Conservation (phyloP, 2,329 filamentous ascomycete genomes). For the Fusarium neocosmosporiellum region DNA sequence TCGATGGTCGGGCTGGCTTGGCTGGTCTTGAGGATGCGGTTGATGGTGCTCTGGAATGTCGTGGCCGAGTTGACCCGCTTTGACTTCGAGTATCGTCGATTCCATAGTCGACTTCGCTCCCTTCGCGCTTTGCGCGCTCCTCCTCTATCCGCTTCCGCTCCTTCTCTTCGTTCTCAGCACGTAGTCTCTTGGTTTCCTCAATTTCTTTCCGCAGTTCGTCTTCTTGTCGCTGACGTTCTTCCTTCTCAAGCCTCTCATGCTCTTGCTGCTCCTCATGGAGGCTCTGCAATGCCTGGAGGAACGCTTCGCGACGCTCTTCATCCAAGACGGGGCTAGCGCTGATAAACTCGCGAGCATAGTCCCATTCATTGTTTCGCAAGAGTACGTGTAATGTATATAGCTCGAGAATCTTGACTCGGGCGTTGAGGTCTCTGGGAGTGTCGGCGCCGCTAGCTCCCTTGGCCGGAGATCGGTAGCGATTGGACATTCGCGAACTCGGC, state of each 20-base stretch:
- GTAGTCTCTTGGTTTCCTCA: conserved; percentile 65
- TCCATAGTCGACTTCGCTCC: conserved; percentile 75
- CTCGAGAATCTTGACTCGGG: conserved; percentile 91
- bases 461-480: conserved; percentile 58
- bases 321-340: conserved; percentile 86
- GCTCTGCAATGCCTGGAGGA: conserved; percentile 85
- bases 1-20: conserved; percentile 36
- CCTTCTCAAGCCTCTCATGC: conserved; percentile 73
- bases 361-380: conserved; percentile 94
- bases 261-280: conserved; percentile 86
- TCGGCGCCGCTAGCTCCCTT: conserved; percentile 73
- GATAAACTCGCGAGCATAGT: conserved; percentile 93
- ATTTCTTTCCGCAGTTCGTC: conserved; percentile 67
- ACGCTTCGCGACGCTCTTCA: conserved; percentile 90
- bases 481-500: conserved; percentile 48
- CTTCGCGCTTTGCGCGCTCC: conserved; percentile 60
- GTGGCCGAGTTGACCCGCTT: conserved; percentile 49
- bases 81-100: conserved; percentile 66
- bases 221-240: conserved; percentile 66
- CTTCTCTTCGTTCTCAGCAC: conserved; percentile 69
- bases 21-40: conserved; percentile 48
- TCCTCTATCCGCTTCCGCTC: conserved; percentile 65
- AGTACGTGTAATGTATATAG: conserved; percentile 95
- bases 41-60: conserved; percentile 46
- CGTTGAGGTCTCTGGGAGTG: conserved; percentile 85